Conservation (phyloP, 768 basidiomycete species). For the Clitopilus hobsonii region DNA sequence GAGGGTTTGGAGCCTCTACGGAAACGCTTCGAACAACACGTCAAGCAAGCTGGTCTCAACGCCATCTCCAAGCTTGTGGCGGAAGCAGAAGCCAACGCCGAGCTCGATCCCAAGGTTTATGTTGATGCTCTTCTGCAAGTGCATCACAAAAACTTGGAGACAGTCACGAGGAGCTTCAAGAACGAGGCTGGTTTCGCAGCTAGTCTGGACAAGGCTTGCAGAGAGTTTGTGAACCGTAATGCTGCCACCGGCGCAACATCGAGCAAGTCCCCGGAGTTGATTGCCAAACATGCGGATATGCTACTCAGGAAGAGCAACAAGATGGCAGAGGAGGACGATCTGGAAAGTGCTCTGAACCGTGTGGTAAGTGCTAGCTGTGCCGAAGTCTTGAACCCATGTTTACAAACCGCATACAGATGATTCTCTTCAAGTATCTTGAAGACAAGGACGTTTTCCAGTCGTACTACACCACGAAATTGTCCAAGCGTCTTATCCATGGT, state of each 20-base stretch:
- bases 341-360: constrained; percentile 89
- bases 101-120: constrained; percentile 94
- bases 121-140: constrained; percentile 92
- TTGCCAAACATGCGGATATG: constrained; percentile 93
- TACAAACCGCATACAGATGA: constrained; percentile 64
- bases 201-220: constrained; percentile 92
- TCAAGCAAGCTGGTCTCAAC: constrained; percentile 84
- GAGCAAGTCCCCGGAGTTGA: constrained; percentile 89
- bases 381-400: constrained; percentile 10
- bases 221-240: constrained; percentile 95
- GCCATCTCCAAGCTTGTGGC: constrained; percentile 78
- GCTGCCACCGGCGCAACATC: constrained; percentile 84
- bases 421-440: constrained; percentile 97
- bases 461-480: constrained; percentile 96
- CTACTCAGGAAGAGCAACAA: constrained; percentile 95
- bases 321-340: constrained; percentile 89
- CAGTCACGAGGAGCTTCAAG: constrained; percentile 87
- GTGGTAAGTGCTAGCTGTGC: constrained; percentile 54
- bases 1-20: constrained; percentile 91
- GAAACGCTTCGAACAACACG: constrained; percentile 93
- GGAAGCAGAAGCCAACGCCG: constrained; percentile 53
- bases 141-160: constrained; percentile 90
- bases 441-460: constrained; percentile 99
- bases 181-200: constrained; percentile 96
- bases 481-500: constrained; percentile 89